Evolutionary conservation across 1,139 yeast genomes (phyloP).

Genomic region (Candida frijolesensis): DNA sequence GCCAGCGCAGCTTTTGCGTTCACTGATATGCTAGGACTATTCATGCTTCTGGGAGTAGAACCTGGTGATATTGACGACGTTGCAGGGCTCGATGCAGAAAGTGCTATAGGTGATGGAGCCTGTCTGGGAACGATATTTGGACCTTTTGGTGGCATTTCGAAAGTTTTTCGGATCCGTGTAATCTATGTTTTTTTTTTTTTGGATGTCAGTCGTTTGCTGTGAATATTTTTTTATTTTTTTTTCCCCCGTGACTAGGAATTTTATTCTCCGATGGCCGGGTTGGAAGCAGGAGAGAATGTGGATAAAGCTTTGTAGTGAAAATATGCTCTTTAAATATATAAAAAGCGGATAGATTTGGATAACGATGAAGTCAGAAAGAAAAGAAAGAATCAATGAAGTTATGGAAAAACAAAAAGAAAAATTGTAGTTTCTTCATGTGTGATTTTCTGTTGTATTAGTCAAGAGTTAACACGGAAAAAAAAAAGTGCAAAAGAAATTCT

Average conservation of each 20-base stretch:
- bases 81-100: conserved; percentile 24
- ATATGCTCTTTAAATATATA: too few relatives aligned
- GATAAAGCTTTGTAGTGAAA: too few relatives aligned
- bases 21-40: conserved; percentile 10
- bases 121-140: conserved; percentile 42
- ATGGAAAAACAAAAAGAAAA: background rate
- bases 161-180: conserved; percentile 5
- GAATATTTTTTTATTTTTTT: too few relatives aligned
- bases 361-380: too few relatives aligned
- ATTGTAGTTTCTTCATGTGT: background rate
- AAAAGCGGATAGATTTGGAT: too few relatives aligned
- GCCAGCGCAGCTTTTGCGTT: conserved; percentile 11
- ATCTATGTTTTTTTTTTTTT: background rate
- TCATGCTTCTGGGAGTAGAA: conserved; percentile 16
- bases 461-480: background rate
- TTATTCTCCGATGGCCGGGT: too few relatives aligned
- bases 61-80: conserved; percentile 15
- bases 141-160: conserved; percentile 25
- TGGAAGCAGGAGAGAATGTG: too few relatives aligned
- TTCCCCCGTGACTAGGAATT: too few relatives aligned
- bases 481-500: background rate
- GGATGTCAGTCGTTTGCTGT: background rate
- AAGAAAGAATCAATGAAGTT: background rate
- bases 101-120: conserved; percentile 37
- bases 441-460: background rate